Percentiles rank a stretch among this genome's conserved stretches.
Conservation (phyloP, 1,284 basidiomycete species). For the Cutaneotrichosporon cavernicola region DNA sequence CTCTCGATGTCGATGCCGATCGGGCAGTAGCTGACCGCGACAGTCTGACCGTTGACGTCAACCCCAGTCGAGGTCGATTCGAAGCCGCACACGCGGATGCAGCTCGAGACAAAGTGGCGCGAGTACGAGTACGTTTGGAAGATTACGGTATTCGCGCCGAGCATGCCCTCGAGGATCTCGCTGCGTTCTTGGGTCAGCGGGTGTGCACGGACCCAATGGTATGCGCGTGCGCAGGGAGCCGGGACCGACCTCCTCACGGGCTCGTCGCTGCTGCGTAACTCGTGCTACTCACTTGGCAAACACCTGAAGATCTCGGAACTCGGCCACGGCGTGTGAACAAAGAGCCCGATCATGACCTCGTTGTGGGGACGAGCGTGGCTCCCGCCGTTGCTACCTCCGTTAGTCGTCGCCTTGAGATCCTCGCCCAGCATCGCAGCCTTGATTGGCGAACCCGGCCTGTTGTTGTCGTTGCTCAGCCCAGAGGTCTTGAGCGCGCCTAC, state of each 20-base stretch:
- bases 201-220: not conserved
- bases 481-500: constrained; percentile 19
- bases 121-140: constrained; percentile 99
- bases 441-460: not conserved
- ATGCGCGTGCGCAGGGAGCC: not conserved
- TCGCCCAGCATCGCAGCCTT: constrained; percentile 25
- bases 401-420: constrained; percentile 20
- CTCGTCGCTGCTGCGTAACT: not conserved
- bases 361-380: not conserved
- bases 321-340: constrained; percentile 97
- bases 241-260: too few species aligned
- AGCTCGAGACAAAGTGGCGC: constrained; percentile 90
- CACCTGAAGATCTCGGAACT: constrained; percentile 94
- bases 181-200: constrained; percentile 61
- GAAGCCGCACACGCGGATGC: constrained; percentile 93
- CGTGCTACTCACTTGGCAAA: constrained; percentile 67
- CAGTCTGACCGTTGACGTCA: constrained; percentile 83
- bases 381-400: constrained; percentile 2
- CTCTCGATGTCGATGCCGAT: constrained; percentile 96
- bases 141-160: constrained; percentile 92
- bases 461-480: constrained; percentile 29
- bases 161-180: constrained; percentile 96
- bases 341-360: constrained; percentile 73
- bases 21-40: constrained; percentile 84
- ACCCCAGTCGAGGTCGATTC: constrained; percentile 82